A percentile compares a stretch with the other conserved stretches of the same genome.
Conservation (phyloP, 352 stramenopile genomes). For the Blastocystis sp. region DNA sequence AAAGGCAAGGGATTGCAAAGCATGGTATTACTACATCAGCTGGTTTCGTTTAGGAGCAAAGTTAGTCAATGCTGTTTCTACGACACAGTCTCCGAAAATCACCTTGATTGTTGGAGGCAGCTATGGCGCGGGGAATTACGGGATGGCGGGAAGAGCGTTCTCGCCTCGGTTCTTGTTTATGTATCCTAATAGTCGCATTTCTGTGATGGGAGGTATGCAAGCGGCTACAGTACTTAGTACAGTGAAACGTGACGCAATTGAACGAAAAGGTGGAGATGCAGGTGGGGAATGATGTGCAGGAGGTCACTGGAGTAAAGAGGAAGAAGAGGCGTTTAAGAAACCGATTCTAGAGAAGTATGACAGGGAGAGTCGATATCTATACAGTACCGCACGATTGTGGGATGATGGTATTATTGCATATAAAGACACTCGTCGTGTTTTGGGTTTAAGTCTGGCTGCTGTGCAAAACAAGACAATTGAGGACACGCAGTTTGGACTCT, state of each 20-base stretch:
- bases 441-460: constrained; percentile 68
- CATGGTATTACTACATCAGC: constrained; percentile 70
- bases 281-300: neutral
- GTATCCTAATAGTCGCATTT: constrained; percentile 91
- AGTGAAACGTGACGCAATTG: constrained; percentile 78
- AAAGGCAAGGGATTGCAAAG: constrained; percentile 92
- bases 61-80: constrained; percentile 41
- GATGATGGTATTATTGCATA: constrained; percentile 96
- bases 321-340: constrained; percentile 85
- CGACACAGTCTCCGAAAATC: constrained; percentile 78
- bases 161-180: constrained; percentile 91
- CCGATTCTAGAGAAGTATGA: constrained; percentile 91
- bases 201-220: constrained; percentile 93
- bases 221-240: constrained; percentile 88
- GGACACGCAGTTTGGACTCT: constrained; percentile 21
- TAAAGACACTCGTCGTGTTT: constrained; percentile 80
- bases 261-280: constrained; percentile 64
- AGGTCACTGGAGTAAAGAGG: constrained; percentile 70
- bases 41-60: constrained; percentile 5
- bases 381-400: constrained; percentile 87
- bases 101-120: constrained; percentile 90
- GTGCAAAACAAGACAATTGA: neutral
- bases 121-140: constrained; percentile 91
- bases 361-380: constrained; percentile 84
- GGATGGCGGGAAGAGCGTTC: constrained; percentile 93